Evolutionary conservation across 139 green algal species (phyloP), one percentile per base, ranked within the genome.

Genomic region (Chlorella sp.): DNA sequence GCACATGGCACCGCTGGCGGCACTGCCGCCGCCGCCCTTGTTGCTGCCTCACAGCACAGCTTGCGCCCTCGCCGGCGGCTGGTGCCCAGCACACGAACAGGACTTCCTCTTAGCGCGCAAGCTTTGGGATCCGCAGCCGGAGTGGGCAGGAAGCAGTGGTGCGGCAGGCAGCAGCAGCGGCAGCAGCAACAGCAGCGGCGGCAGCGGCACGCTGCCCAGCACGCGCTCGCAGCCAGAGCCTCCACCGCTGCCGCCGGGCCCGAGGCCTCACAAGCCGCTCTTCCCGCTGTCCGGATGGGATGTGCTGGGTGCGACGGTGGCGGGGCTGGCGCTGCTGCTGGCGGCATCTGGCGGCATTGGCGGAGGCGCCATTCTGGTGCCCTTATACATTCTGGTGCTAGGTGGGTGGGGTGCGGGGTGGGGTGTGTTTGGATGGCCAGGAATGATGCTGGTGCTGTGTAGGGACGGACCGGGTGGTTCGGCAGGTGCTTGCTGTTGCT

Each of bases 341-440:
- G 71, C 88, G 14, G 81, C 88, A 0, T 81, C 69, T 0, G 30
- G 88, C 37, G 88, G 88, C 81, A 68, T 91, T 11, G 88, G 88
- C 69, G 88, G 88, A 18, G 88, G 88, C 26, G 88, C 57, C 36
- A 68, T 91, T 18, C 71, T 91, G 26, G 71, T 91, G 14, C 88
- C 88, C 9, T 18, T 91, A 7, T 87, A 88, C 81, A 16, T 91
- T 15, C 73, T 91, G 57, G 42, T 91, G 1, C n/a, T 91, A 2
- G 73, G 86, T 90, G 86, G 68, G 86, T 2, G 5, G 11, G 2
- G 2, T 60, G 60, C 26, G 4, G 36, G 75, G n/a, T 30, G 71
- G 21, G 71, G 32, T 34, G 71, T 1, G 26, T 22, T 22, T 57
- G 48, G 48, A 4, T 71, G 22, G 22, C 16, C 21, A 71, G 22